Evolutionary conservation across 2,329 filamentous ascomycete genomes (phyloP).

Genomic region (Myriosclerotinia curreyana): DNA sequence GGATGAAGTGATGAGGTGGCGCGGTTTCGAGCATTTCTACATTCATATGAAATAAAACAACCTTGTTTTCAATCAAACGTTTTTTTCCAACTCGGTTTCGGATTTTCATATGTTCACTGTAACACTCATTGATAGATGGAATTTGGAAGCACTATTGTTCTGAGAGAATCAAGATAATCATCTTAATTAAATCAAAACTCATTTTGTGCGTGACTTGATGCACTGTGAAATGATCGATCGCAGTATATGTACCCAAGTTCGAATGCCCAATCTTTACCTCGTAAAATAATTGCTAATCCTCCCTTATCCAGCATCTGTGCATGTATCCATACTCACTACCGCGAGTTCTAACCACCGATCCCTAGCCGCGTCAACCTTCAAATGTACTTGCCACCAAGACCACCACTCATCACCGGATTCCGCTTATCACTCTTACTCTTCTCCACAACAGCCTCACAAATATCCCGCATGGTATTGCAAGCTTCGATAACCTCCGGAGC

Average conservation of each 20-base stretch:
- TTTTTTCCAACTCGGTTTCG: background rate
- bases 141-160: background rate
- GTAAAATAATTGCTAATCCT: background rate
- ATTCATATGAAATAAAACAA: background rate
- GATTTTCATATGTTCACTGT: background rate
- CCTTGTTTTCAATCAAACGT: too few species aligned
- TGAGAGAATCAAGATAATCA: background rate
- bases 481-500: background rate
- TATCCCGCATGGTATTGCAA: background rate
- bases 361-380: background rate
- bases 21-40: background rate
- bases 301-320: too few species aligned
- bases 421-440: background rate
- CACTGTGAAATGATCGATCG: too few species aligned
- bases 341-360: too few species aligned
- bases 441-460: background rate
- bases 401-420: background rate
- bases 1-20: background rate
- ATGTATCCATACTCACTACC: too few species aligned
- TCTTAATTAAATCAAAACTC: background rate
- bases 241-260: too few species aligned
- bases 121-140: background rate
- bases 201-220: accelerated
- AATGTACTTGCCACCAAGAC: too few species aligned
- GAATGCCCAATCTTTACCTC: too few species aligned